A percentile compares a stretch with the other conserved stretches of the same genome.
Conservation (phyloP, 2,329 filamentous ascomycete genomes). For the Cylindrodendrum hubeiense region DNA sequence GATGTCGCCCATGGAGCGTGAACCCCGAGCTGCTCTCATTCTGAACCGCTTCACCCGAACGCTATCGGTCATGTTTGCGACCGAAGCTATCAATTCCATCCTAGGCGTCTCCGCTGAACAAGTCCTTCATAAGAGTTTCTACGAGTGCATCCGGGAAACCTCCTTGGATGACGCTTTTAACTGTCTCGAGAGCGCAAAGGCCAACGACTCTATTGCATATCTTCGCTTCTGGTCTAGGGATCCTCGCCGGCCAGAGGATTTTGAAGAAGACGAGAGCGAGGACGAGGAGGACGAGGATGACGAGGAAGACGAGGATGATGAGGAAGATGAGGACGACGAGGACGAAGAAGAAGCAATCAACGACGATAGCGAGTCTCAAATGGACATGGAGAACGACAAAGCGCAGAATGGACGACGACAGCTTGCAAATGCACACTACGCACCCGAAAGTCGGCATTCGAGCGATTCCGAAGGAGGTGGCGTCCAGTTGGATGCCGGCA, state of each 20-base stretch:
- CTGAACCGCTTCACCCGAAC: slow-evolving; percentile 88
- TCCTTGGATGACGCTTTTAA: slow-evolving; percentile 82
- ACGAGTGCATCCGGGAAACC: slow-evolving; percentile 85
- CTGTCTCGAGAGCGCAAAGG: slow-evolving; percentile 87
- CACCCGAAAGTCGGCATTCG: slow-evolving; percentile 46
- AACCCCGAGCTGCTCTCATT: slow-evolving; percentile 86
- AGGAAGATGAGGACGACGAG: background rate
- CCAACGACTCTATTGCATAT: slow-evolving; percentile 92
- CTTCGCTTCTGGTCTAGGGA: slow-evolving; percentile 88
- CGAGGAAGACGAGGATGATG: slow-evolving; percentile 16
- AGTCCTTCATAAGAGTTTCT: slow-evolving; percentile 84
- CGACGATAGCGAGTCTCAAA: slow-evolving; percentile 13
- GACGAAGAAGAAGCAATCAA: background rate
- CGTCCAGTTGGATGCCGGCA: slow-evolving; percentile 56
- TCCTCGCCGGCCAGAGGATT: slow-evolving; percentile 70
- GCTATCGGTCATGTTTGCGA: slow-evolving; percentile 88
- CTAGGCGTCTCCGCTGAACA: slow-evolving; percentile 78
- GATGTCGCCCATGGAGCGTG: slow-evolving; percentile 73
- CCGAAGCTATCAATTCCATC: slow-evolving; percentile 79
- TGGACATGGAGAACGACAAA: background rate
- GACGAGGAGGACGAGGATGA: slow-evolving; percentile 19
- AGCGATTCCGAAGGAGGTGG: slow-evolving; percentile 60
- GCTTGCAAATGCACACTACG: slow-evolving; percentile 12
- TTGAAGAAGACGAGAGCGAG: slow-evolving; percentile 56
- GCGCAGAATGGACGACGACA: background rate